Evolutionary conservation across 306 rosid species (phyloP), one percentile per base, ranked within the genome.

Genomic region (Inga oerstediana): DNA sequence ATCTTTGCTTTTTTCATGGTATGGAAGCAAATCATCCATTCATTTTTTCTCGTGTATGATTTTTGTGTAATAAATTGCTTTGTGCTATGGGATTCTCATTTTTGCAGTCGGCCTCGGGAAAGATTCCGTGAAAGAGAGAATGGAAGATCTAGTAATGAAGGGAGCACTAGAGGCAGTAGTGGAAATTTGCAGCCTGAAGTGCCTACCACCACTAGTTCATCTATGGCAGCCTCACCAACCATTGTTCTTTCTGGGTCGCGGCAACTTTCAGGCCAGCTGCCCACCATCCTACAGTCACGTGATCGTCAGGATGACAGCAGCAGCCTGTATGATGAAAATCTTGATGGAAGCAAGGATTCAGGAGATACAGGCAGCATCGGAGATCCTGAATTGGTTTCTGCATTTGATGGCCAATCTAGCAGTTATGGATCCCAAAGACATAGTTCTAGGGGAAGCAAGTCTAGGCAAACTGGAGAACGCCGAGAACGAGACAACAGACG

Each of bases 91-190:
- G 43, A 82, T 82, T 49, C 77, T 46, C 80, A 19, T 44, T 81
- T 79, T 78, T 79, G 89, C 88, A 95, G 98, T 81, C 89, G 98
- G 62, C 88, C 97, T 14, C 90, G 98, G 73, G 98, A 95, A 27
- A 91, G 97, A 86, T 95, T 91, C 80, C 97, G 97, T 10, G 98
- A 93, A 73, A 91, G 98, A 84, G 98, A 95, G 39, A 95, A 91
- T 69, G 98, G 97, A 75, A 91, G 97, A 86, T 83, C 94, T 9
- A 88, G 85, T 74, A 90, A 82, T 78, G 98, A 95, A 83, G 97
- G 97, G 80, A 88, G 88, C 78, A 52, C 86, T 62, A 91, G 97
- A 88, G 80, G 82, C 62, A 84, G 88, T 69, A 45, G 84, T 34
- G 91, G 92, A 77, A 85, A 84, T 84, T 80, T 88, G 85, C 98